phyloP scores from a whole-genome alignment of 2,329 filamentous ascomycete species.

The Colletotrichum spaethianum region DNA sequence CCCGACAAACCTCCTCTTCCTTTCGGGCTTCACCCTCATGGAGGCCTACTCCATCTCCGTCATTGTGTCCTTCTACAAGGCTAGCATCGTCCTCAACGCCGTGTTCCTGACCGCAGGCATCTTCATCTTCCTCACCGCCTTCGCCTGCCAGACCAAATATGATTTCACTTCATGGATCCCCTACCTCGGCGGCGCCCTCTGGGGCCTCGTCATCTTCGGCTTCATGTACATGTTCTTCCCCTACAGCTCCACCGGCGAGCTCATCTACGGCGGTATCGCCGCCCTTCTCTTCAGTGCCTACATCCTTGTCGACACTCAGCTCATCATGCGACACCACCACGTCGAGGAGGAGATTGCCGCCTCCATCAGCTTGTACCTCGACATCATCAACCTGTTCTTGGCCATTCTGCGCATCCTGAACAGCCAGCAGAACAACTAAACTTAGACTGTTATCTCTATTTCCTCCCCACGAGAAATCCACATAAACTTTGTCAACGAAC shows the following conservation, averaged over 20 bases:
- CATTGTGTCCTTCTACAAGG: constrained; percentile 91
- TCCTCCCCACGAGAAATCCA: background rate
- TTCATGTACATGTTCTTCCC: constrained; percentile 95
- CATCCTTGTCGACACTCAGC: constrained; percentile 95
- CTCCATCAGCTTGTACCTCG: constrained; percentile 93
- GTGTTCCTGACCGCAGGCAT: constrained; percentile 89
- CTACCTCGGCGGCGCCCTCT: constrained; percentile 91
- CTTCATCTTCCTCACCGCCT: constrained; percentile 84
- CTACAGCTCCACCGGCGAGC: constrained; percentile 83
- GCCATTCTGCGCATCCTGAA: constrained; percentile 96
- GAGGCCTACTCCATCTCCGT: constrained; percentile 96
- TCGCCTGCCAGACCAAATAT: constrained; percentile 98
- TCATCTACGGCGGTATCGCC: constrained; percentile 85
- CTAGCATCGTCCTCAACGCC: constrained; percentile 88
- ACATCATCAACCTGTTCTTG: constrained; percentile 97
- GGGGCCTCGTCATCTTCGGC: constrained; percentile 91
- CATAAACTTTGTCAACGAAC: background rate
- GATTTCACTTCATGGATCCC: constrained; percentile 99
- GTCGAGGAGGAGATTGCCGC: constrained; percentile 98
- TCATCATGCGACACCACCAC: constrained; percentile 95
- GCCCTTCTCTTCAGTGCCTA: constrained; percentile 95
- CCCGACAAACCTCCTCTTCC: constrained; percentile 94
- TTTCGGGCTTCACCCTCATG: constrained; percentile 88
- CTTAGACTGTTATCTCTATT: background rate
- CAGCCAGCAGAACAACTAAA: constrained; percentile 92